phyloP scores from a whole-genome alignment of 2,329 filamentous ascomycete species.

The Tolypocladium nubicola region DNA sequence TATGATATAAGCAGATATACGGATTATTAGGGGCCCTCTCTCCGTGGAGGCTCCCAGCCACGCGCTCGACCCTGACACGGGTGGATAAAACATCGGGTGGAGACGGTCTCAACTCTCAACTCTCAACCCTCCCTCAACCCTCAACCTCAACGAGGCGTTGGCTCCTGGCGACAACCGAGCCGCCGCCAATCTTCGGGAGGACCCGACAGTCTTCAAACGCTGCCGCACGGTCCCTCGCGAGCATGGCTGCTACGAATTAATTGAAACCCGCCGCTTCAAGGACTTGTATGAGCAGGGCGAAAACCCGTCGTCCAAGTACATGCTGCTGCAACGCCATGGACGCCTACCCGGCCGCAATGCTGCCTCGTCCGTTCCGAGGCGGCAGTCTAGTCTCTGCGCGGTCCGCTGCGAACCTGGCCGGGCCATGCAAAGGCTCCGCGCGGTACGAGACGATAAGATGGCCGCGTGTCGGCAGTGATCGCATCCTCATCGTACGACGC shows the following conservation, averaged over 20 bases:
- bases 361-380: neutral
- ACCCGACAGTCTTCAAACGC: neutral
- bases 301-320: neutral
- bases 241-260: neutral
- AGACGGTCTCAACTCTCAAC: neutral
- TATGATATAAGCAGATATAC: no score
- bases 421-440: neutral
- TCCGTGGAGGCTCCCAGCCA: neutral
- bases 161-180: no score
- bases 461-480: neutral
- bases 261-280: neutral
- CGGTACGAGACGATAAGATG: neutral
- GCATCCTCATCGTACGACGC: neutral
- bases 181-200: no score
- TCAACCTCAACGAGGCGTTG: neutral
- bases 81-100: neutral
- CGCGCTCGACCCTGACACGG: no score
- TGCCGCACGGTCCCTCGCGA: neutral
- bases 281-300: no score
- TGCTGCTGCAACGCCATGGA: no score
- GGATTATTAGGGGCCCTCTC: no score
- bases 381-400: neutral
- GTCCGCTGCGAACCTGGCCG: neutral
- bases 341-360: neutral
- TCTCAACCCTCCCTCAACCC: neutral